A percentile compares a stretch with the other conserved stretches of the same genome.
phyloP scores from a whole-genome alignment of 331 rosid species.

The Dryas integrifolia region DNA sequence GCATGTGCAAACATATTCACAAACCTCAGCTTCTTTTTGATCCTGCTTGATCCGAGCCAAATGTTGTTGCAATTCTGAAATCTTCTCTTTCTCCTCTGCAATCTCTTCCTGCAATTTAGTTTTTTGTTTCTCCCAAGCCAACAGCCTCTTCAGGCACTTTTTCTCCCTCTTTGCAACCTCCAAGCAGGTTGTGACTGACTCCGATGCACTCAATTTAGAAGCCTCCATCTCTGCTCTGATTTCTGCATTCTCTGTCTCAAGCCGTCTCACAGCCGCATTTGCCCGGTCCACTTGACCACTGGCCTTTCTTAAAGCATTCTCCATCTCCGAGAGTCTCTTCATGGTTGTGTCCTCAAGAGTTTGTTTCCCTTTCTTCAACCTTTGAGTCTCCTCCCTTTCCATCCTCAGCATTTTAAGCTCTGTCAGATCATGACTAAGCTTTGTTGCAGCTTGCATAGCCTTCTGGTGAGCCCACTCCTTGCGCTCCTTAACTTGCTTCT shows the following conservation, averaged over 20 bases:
- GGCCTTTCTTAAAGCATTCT: conserved; percentile 82
- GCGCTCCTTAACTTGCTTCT: conserved; percentile 73
- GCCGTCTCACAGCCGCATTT: conserved; percentile 73
- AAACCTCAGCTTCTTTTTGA: conserved; percentile 78
- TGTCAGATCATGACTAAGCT: conserved; percentile 71
- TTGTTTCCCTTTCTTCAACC: conserved; percentile 86
- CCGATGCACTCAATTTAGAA: conserved; percentile 89
- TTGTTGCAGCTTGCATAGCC: conserved; percentile 90
- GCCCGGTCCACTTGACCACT: conserved; percentile 91
- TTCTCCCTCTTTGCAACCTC: conserved; percentile 91
- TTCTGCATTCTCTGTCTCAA: conserved; percentile 91
- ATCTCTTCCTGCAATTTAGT: conserved; percentile 74
- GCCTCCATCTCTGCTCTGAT: conserved; percentile 98
- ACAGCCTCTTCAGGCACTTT: conserved; percentile 64
- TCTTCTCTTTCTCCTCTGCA: conserved; percentile 61
- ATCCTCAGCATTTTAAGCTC: conserved; percentile 78
- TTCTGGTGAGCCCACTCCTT: conserved; percentile 93
- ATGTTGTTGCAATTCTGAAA: conserved; percentile 48
- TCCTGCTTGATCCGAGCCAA: conserved; percentile 50
- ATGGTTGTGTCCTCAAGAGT: conserved; percentile 73
- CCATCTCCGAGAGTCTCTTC: conserved; percentile 90
- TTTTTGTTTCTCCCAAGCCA: conserved; percentile 94
- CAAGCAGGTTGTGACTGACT: conserved; percentile 67
- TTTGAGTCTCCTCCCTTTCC: conserved; percentile 87
- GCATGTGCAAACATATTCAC: conserved; percentile 3